These are phyloP conservation scores for Chenopodium quinoa DNA, from an alignment of 148 eudicot species.

Conservation along the genomic window DNA sequence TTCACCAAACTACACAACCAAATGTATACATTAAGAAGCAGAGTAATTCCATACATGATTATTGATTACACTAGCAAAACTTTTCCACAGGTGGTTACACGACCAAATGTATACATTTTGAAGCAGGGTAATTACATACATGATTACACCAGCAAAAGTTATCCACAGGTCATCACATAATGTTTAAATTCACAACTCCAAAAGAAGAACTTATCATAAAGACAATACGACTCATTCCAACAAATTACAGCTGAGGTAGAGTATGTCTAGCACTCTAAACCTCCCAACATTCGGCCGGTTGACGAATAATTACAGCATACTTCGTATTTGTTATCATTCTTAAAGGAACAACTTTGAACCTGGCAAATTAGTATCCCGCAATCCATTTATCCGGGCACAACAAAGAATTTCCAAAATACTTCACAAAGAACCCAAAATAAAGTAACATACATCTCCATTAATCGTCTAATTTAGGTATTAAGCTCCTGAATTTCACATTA, in stretches of 20 bases:
- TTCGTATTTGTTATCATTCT: too few relatives aligned
- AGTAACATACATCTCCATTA: neutral
- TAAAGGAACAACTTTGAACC: too few relatives aligned
- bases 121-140: neutral
- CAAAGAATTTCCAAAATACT: neutral
- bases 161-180: neutral
- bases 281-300: constrained; percentile 1
- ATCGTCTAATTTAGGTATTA: neutral
- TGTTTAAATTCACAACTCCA: neutral
- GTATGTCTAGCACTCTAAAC: neutral
- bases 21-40: neutral
- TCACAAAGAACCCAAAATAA: neutral
- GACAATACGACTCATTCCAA: neutral
- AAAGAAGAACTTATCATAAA: neutral
- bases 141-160: neutral
- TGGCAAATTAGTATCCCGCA: neutral
- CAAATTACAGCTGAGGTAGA: neutral
- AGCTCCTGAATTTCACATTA: neutral
- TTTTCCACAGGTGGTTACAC: too few relatives aligned
- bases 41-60: neutral
- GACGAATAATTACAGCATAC: neutral
- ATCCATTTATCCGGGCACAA: too few relatives aligned
- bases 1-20: neutral
- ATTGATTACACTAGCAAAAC: neutral
- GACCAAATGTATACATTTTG: neutral